Evolutionary conservation across 2,329 filamentous ascomycete genomes (phyloP).

Genomic region (Pseudocercospora fijiensis): DNA sequence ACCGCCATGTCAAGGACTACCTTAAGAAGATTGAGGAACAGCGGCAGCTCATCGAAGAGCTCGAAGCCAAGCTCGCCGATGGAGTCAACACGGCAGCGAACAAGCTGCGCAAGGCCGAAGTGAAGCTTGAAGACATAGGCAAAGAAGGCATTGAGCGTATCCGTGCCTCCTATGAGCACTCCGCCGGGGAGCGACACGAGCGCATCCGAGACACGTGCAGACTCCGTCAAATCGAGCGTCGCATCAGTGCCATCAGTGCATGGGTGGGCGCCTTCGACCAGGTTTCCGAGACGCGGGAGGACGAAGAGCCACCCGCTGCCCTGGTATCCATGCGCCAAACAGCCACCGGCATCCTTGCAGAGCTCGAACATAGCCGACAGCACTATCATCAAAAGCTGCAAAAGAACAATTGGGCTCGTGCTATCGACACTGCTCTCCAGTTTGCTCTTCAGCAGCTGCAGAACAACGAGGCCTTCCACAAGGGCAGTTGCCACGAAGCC

Average conservation of each 20-base stretch:
- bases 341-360: constrained; percentile 80
- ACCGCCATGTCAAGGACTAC: constrained; percentile 98
- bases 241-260: constrained; percentile 79
- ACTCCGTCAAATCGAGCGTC: constrained; percentile 75
- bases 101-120: constrained; percentile 87
- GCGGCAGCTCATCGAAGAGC: constrained; percentile 92
- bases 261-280: constrained; percentile 93
- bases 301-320: constrained; percentile 65
- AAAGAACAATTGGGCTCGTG: constrained; percentile 81
- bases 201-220: constrained; percentile 78
- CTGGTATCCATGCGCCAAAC: constrained; percentile 78
- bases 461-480: constrained; percentile 64
- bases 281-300: constrained; percentile 70
- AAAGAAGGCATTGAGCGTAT: constrained; percentile 79
- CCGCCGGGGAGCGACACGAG: constrained; percentile 72
- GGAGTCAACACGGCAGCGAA: constrained; percentile 76
- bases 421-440: constrained; percentile 81
- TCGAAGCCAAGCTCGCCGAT: constrained; percentile 89
- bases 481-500: constrained; percentile 60
- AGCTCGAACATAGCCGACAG: constrained; percentile 85
- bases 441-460: constrained; percentile 78
- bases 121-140: constrained; percentile 74
- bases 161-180: constrained; percentile 79
- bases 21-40: constrained; percentile 99
- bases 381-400: constrained; percentile 83